phyloP scores from a whole-genome alignment of 2,329 filamentous ascomycete genomes.

The Diplocarpon mali region DNA sequence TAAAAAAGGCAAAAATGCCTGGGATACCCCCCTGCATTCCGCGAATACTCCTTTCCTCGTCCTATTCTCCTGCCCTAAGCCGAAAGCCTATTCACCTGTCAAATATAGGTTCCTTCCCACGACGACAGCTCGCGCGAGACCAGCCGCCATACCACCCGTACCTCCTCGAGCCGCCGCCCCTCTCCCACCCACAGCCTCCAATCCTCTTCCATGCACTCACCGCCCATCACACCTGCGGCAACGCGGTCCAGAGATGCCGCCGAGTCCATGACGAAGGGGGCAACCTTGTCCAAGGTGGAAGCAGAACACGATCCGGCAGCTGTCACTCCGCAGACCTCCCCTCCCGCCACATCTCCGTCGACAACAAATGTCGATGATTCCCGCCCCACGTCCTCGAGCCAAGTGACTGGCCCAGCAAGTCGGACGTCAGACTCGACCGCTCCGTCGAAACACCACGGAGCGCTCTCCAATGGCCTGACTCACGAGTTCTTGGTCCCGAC shows the following conservation, averaged over 20 bases:
- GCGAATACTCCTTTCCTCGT: constrained; percentile 10
- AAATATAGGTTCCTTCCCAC: constrained; percentile 43
- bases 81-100: constrained; percentile 13
- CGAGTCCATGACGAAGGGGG: constrained; percentile 26
- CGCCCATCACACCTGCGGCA: constrained; percentile 77
- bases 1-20: constrained; percentile 8
- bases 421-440: constrained; percentile 14
- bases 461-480: constrained; percentile 26
- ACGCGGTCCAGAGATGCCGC: constrained; percentile 48
- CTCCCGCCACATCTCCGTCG: constrained; percentile 38
- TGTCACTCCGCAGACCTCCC: constrained; percentile 60
- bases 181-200: constrained; percentile 60
- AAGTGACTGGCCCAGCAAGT: constrained; percentile 18
- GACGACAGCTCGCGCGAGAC: constrained; percentile 47
- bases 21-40: constrained; percentile 15
- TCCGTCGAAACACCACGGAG: constrained; percentile 16
- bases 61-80: constrained; percentile 8
- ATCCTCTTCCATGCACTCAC: constrained; percentile 67
- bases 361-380: constrained; percentile 23
- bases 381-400: constrained; percentile 26
- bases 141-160: constrained; percentile 53
- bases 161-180: constrained; percentile 49
- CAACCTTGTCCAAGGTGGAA: constrained; percentile 29
- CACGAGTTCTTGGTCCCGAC: constrained; percentile 39
- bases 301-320: constrained; percentile 33